Evolutionary conservation across 78 protist species (phyloP).

Genomic region (Dictyostelium intermedium): DNA sequence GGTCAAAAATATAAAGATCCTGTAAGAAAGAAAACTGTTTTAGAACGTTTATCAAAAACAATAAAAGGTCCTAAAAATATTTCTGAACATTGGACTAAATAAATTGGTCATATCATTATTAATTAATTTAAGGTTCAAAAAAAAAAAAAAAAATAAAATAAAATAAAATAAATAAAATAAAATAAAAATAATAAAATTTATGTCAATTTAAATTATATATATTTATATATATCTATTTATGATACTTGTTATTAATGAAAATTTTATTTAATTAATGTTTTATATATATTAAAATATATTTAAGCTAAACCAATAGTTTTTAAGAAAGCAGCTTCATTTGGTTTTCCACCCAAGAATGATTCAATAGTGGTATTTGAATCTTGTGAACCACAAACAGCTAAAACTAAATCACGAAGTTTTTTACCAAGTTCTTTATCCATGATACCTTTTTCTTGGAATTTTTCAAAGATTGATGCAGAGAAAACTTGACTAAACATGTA

Average conservation of each 20-base stretch:
- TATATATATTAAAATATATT: neutral
- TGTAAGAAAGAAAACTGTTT: constrained; percentile 71
- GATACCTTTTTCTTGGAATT: constrained; percentile 64
- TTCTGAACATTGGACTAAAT: constrained; percentile 57
- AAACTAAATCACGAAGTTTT: constrained; percentile 20
- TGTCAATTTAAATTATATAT: no score
- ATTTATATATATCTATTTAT: no score
- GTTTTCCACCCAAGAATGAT: constrained; percentile 84
- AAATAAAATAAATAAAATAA: neutral
- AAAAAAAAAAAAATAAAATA: neutral
- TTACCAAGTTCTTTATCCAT: constrained; percentile 58
- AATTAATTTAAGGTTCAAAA: no score
- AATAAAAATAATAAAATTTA: no score
- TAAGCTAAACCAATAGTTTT: constrained; percentile 48
- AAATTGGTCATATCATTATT: no score
- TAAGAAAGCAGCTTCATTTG: constrained; percentile 81
- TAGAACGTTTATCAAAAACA: constrained; percentile 47
- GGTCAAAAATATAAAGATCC: constrained; percentile 74
- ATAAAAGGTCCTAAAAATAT: constrained; percentile 63
- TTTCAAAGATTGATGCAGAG: constrained; percentile 67
- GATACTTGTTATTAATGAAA: no score
- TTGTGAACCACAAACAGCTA: constrained; percentile 84
- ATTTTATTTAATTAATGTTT: no score
- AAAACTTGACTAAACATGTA: constrained; percentile 86
- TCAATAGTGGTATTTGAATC: constrained; percentile 42